Conservation (phyloP, 2,329 filamentous ascomycete species). For the Penicillium carneum region DNA sequence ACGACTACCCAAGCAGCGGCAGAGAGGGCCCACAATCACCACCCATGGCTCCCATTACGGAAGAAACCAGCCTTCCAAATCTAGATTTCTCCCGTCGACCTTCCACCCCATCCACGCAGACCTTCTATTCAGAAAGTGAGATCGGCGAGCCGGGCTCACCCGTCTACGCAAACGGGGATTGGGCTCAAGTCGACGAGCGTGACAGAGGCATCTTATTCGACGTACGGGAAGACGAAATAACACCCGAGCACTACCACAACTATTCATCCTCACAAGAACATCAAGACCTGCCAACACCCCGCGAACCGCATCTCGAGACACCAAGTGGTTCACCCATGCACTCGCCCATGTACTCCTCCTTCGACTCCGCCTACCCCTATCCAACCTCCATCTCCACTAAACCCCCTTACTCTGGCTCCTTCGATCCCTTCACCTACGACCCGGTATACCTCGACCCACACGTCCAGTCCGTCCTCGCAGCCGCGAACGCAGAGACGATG, state of each 20-base stretch:
- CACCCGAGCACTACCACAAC: neutral
- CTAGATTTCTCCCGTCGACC: slow-evolving; percentile 19
- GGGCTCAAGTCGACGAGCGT: slow-evolving; percentile 35
- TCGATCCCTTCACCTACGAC: slow-evolving; percentile 28
- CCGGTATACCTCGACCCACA: slow-evolving; percentile 35
- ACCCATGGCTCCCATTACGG: slow-evolving; percentile 19
- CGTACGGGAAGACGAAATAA: neutral
- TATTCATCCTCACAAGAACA: slow-evolving; percentile 12
- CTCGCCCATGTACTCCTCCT: neutral
- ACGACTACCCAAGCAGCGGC: slow-evolving; percentile 2
- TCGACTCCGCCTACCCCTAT: slow-evolving; percentile 7
- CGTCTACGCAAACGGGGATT: slow-evolving; percentile 38
- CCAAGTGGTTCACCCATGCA: slow-evolving; percentile 9
- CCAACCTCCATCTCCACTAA: slow-evolving; percentile 1
- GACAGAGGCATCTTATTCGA: slow-evolving; percentile 38
- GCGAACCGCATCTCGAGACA: slow-evolving; percentile 8
- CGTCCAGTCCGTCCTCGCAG: slow-evolving; percentile 37
- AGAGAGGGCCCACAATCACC: slow-evolving; percentile 24
- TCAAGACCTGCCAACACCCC: slow-evolving; percentile 3
- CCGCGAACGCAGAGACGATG: slow-evolving; percentile 37
- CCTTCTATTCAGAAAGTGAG: slow-evolving; percentile 38
- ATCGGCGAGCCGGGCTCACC: slow-evolving; percentile 45
- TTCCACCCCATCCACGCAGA: slow-evolving; percentile 29
- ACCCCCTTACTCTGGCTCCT: neutral
- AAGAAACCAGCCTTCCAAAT: slow-evolving; percentile 20